Conservation (phyloP, 208 protist genomes). For the Acanthamoeba divionensis region DNA sequence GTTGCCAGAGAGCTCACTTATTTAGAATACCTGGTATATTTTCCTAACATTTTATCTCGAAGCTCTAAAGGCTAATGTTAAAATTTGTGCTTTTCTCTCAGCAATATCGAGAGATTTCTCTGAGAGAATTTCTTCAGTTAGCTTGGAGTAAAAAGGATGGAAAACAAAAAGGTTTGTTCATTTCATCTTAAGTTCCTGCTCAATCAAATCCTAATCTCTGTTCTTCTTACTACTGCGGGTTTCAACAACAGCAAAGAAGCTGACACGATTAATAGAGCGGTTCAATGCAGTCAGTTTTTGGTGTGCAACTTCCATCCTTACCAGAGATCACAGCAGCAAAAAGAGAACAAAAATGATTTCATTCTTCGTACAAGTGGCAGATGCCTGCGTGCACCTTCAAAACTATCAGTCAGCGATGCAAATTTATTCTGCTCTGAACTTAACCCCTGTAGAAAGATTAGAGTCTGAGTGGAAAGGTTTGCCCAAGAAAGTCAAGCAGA, state of each 20-base stretch:
- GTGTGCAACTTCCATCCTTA: conserved; percentile 37
- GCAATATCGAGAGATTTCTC: neutral
- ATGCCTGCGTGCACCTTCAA: conserved; percentile 27
- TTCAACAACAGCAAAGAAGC: neutral
- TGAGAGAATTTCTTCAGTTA: conserved; percentile 26
- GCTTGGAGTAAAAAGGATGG: conserved; percentile 29
- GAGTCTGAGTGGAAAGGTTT: conserved; percentile 9
- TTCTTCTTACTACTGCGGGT: too few species aligned
- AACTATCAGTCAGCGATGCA: conserved; percentile 55
- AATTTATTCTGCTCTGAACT: conserved; percentile 31
- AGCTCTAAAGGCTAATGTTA: neutral
- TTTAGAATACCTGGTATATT: neutral
- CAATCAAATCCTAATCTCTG: too few species aligned
- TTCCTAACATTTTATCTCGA: neutral
- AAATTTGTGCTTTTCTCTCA: neutral
- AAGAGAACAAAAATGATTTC: neutral
- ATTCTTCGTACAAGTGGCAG: conserved; percentile 3
- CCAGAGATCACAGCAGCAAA: neutral
- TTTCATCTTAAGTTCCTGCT: neutral
- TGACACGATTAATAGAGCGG: conserved; percentile 6
- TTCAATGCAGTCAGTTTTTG: conserved; percentile 54
- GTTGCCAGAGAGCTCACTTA: neutral
- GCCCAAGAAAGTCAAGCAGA: conserved; percentile 23
- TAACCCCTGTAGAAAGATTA: conserved; percentile 23
- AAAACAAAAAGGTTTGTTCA: conserved; percentile 18